Conservation (phyloP, 495 filamentous ascomycete genomes). For the Hypoxylon rickii region DNA sequence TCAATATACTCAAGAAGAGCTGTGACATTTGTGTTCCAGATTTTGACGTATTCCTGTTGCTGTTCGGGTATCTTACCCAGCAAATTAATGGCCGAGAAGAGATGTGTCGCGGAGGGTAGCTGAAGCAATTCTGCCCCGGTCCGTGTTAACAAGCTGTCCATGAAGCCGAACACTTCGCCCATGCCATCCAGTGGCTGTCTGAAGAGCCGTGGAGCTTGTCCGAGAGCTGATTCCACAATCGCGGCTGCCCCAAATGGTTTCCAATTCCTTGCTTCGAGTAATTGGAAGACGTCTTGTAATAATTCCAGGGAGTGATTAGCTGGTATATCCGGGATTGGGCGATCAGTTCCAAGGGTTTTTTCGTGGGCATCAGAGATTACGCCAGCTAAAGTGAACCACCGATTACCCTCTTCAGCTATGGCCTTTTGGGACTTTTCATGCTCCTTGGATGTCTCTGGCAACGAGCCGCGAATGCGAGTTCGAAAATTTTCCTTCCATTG, state of each 20-base stretch:
- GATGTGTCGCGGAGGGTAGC: constrained; percentile 43
- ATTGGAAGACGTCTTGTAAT: constrained; percentile 38
- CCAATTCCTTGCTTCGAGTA: constrained; percentile 63
- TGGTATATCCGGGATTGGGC: constrained; percentile 37
- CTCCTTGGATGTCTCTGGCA: constrained; percentile 78
- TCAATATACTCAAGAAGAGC: constrained; percentile 36
- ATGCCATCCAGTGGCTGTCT: constrained; percentile 7
- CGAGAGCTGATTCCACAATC: constrained; percentile 55
- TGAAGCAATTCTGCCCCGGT: constrained; percentile 30
- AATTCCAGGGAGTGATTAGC: constrained; percentile 34
- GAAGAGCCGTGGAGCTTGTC: constrained; percentile 39
- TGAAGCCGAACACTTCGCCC: constrained; percentile 17
- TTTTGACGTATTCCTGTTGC: constrained; percentile 29
- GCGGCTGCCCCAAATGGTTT: constrained; percentile 82
- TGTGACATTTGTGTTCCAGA: constrained; percentile 44
- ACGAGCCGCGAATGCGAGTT: constrained; percentile 67
- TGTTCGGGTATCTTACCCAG: constrained; percentile 44
- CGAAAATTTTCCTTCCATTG: constrained; percentile 59
- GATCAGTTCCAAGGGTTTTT: constrained; percentile 22
- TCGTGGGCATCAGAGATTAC: constrained; percentile 46
- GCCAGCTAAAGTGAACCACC: constrained; percentile 65
- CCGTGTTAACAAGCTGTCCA: constrained; percentile 13
- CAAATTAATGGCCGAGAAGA: constrained; percentile 44
- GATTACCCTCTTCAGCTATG: constrained; percentile 61
- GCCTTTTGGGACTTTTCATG: constrained; percentile 70